These are phyloP conservation scores for Aureobasidium sp. DNA, from an alignment of 2,329 filamentous ascomycete genomes.

Conservation along the genomic window DNA sequence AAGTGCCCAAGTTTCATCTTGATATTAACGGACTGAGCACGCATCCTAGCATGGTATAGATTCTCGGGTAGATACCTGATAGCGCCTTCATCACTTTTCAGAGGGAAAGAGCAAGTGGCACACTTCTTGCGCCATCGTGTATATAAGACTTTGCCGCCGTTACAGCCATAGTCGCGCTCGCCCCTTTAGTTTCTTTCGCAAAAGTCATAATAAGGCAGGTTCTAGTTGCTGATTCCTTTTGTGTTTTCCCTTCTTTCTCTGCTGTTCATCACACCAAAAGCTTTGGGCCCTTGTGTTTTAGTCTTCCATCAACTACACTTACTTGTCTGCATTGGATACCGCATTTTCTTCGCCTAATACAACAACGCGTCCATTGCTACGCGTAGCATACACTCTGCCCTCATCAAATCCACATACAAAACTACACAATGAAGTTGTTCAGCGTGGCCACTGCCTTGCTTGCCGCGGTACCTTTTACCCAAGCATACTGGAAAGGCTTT, in stretches of 20 bases:
- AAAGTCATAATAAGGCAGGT: slow-evolving; percentile 1
- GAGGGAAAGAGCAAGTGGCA: not conserved
- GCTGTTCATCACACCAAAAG: not conserved
- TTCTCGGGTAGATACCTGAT: not conserved
- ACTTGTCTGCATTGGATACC: not conserved
- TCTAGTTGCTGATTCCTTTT: not conserved
- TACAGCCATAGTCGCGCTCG: slow-evolving; percentile 7
- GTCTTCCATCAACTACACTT: not conserved
- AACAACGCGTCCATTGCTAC: not conserved
- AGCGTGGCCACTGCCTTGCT: slow-evolving; percentile 26
- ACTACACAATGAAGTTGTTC: slow-evolving; percentile 16
- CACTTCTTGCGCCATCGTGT: not conserved
- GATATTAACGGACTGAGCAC: slow-evolving; percentile 2
- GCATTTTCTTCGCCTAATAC: not conserved
- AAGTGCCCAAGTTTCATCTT: slow-evolving; percentile 2
- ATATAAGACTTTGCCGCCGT: not conserved
- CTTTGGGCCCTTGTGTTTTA: not conserved
- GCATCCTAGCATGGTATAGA: not conserved
- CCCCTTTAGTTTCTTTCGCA: not conserved
- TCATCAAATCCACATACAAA: not conserved
- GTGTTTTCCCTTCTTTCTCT: not conserved
- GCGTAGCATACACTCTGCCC: not conserved
- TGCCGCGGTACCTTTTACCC: slow-evolving; percentile 24
- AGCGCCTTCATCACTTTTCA: not conserved
- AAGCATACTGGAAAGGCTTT: slow-evolving; percentile 36